Conservation (phyloP, 2,329 filamentous ascomycete genomes). For the Talaromyces sp. region DNA sequence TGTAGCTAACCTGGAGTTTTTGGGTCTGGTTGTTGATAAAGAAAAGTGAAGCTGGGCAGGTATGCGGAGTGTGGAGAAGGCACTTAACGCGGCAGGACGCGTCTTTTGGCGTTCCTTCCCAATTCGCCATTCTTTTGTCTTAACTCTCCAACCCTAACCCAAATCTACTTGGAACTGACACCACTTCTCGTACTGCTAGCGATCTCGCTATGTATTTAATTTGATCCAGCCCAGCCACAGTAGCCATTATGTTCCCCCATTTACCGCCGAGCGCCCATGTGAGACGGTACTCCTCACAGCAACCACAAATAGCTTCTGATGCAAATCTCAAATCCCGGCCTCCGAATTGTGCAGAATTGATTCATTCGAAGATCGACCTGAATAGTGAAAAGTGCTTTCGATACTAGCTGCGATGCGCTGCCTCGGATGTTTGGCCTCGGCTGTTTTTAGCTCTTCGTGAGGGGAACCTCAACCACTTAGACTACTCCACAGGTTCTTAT, state of each 20-base stretch:
- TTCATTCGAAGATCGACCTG: background rate
- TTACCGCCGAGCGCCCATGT: background rate
- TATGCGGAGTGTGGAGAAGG: conserved; percentile 11
- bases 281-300: background rate
- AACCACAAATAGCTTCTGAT: background rate
- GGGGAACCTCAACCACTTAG: conserved; percentile 6
- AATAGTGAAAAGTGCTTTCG: background rate
- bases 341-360: background rate
- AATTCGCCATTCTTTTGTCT: background rate
- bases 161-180: background rate
- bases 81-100: conserved; percentile 21
- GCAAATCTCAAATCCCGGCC: background rate
- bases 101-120: conserved; percentile 20
- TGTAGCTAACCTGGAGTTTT: background rate
- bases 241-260: background rate
- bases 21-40: background rate
- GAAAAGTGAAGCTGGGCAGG: background rate
- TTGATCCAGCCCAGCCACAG: background rate
- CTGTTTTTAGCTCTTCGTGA: conserved; percentile 5
- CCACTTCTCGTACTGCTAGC: background rate
- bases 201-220: background rate
- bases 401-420: background rate
- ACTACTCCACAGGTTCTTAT: background rate
- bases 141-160: background rate
- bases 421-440: conserved; percentile 7